Evolutionary conservation across 2,329 filamentous ascomycete genomes (phyloP).

Genomic region (Beauveria sp.): DNA sequence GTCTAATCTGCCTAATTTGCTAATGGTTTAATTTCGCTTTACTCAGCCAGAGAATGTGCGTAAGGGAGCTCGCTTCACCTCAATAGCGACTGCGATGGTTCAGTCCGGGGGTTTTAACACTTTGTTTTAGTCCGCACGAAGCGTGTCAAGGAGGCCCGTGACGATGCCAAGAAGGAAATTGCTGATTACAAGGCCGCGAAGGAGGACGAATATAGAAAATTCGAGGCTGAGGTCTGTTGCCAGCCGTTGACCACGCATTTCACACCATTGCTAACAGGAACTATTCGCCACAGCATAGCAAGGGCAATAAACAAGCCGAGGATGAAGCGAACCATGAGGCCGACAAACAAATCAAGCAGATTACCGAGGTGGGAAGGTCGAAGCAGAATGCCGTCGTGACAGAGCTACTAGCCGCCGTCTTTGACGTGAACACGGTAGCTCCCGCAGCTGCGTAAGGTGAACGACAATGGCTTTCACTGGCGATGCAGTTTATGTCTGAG

Average conservation of each 20-base stretch:
- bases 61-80: slow-evolving; percentile 7
- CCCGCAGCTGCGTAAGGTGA: slow-evolving; percentile 22
- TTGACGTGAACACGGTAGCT: slow-evolving; percentile 67
- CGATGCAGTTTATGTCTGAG: neutral
- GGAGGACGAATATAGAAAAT: slow-evolving; percentile 91
- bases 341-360: slow-evolving; percentile 75
- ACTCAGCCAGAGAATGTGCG: slow-evolving; percentile 79
- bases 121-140: slow-evolving; percentile 62
- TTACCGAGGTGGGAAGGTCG: slow-evolving; percentile 70
- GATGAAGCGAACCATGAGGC: slow-evolving; percentile 71
- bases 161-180: slow-evolving; percentile 97
- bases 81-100: no score
- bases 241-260: neutral
- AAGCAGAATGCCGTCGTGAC: slow-evolving; percentile 72
- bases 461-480: neutral
- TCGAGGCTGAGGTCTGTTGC: slow-evolving; percentile 60
- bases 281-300: slow-evolving; percentile 64
- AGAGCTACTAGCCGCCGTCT: slow-evolving; percentile 77
- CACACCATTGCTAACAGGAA: neutral
- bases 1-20: neutral
- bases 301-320: slow-evolving; percentile 76
- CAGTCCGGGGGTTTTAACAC: neutral
- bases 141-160: slow-evolving; percentile 90
- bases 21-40: slow-evolving; percentile 9
- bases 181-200: slow-evolving; percentile 84